A percentile compares a stretch with the other conserved stretches of the same genome.
Evolutionary conservation across 2,329 filamentous ascomycete species (phyloP).

Genomic region (Fusarium neocosmosporiellum): DNA sequence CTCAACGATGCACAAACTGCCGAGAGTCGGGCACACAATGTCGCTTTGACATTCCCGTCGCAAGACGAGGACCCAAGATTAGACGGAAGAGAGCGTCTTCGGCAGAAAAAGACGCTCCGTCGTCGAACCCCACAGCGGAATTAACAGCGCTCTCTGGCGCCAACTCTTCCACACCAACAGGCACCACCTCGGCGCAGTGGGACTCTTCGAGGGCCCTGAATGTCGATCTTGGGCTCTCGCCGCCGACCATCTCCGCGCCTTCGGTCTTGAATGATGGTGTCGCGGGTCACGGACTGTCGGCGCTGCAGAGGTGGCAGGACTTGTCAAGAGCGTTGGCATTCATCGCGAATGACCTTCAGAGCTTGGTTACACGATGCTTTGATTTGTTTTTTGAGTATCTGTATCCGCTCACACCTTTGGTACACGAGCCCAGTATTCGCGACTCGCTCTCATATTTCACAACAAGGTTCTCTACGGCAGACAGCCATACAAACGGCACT

Average conservation of each 20-base stretch:
- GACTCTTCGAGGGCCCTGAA: slow-evolving; percentile 22
- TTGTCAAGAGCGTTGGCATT: slow-evolving; percentile 41
- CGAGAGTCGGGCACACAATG: slow-evolving; percentile 47
- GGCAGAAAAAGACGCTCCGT: not conserved
- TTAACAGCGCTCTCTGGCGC: slow-evolving; percentile 6
- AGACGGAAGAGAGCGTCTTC: slow-evolving; percentile 2
- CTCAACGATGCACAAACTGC: slow-evolving; percentile 48
- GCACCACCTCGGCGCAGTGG: slow-evolving; percentile 34
- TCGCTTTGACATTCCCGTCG: slow-evolving; percentile 53
- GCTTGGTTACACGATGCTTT: slow-evolving; percentile 48
- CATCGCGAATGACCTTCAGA: slow-evolving; percentile 40
- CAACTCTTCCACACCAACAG: slow-evolving; percentile 31
- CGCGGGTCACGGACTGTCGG: slow-evolving; percentile 22
- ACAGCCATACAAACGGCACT: slow-evolving; percentile 4
- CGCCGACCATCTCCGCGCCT: slow-evolving; percentile 32
- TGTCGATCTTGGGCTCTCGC: slow-evolving; percentile 38
- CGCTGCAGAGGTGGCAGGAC: slow-evolving; percentile 45
- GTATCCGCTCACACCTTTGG: slow-evolving; percentile 55
- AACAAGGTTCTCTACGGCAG: slow-evolving; percentile 15
- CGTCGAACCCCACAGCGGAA: slow-evolving; percentile 32
- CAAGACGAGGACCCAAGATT: slow-evolving; percentile 52
- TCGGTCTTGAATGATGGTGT: slow-evolving; percentile 18
- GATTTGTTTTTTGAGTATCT: slow-evolving; percentile 57
- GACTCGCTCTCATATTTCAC: slow-evolving; percentile 50
- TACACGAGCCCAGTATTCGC: slow-evolving; percentile 55